These are phyloP conservation scores for Caryopteris hybrid DNA, from an alignment of 305 asterid genomes.

Conservation along the genomic window DNA sequence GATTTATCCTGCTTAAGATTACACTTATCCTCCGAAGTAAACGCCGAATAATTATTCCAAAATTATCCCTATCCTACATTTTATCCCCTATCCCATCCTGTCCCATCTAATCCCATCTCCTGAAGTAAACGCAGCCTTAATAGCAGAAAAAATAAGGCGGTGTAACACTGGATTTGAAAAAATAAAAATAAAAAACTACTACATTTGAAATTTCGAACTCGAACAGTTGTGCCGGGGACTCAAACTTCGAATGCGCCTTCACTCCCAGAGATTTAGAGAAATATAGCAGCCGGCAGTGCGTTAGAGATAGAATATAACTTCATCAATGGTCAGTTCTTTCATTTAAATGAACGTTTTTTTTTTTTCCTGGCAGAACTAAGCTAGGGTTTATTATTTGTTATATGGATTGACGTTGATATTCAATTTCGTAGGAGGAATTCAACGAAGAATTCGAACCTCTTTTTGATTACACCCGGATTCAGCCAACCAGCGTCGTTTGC, in stretches of 20 bases:
- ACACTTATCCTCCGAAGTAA: too few relatives aligned
- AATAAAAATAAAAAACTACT: too few relatives aligned
- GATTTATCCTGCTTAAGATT: too few relatives aligned
- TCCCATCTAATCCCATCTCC: too few relatives aligned
- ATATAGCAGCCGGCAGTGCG: neutral
- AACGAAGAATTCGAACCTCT: conserved; percentile 89
- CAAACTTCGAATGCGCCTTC: neutral
- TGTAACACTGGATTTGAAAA: too few relatives aligned
- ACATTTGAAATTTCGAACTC: conserved; percentile 1
- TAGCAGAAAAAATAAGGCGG: too few relatives aligned
- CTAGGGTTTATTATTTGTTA: conserved; percentile 7
- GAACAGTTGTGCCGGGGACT: neutral
- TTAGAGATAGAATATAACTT: neutral
- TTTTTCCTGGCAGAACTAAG: neutral
- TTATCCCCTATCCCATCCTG: too few relatives aligned
- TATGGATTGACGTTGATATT: neutral
- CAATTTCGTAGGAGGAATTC: conserved; percentile 42
- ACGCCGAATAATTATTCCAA: too few relatives aligned
- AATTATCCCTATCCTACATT: too few relatives aligned
- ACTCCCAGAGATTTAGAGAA: neutral
- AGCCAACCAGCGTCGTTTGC: conserved; percentile 40
- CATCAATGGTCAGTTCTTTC: conserved; percentile 27
- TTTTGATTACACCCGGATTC: conserved; percentile 82
- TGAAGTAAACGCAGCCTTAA: too few relatives aligned
- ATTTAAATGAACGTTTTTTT: neutral